Evolutionary conservation across 805 yeast species (phyloP).

Genomic region (Saccharomycopsis sp.): DNA sequence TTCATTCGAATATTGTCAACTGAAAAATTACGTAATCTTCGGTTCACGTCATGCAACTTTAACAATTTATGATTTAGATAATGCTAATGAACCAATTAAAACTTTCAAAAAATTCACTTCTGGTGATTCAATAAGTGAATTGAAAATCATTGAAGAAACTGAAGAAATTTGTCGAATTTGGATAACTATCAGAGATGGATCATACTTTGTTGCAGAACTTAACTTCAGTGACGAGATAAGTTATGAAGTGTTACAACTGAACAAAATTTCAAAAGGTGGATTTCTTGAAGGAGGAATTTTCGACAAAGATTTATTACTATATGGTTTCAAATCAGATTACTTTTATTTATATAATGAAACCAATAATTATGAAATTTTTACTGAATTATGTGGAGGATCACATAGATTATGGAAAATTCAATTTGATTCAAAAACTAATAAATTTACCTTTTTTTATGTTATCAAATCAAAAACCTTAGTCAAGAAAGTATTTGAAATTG

Average conservation of each 20-base stretch:
- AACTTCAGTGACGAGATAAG: not conserved
- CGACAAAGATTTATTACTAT: slow-evolving; percentile 41
- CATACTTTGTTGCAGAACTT: slow-evolving; percentile 28
- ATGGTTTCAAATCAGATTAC: slow-evolving; percentile 73
- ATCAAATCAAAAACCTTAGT: slow-evolving; percentile 2
- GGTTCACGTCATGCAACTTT: slow-evolving; percentile 69
- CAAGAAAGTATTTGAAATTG: not conserved
- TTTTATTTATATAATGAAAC: slow-evolving; percentile 82
- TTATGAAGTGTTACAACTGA: slow-evolving; percentile 42
- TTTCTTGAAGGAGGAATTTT: slow-evolving; percentile 50
- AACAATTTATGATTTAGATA: slow-evolving; percentile 38
- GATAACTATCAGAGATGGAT: slow-evolving; percentile 59
- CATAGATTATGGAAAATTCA: slow-evolving; percentile 72
- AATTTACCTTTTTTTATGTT: slow-evolving; percentile 1
- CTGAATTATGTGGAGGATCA: slow-evolving; percentile 81
- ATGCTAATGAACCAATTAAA: slow-evolving; percentile 17
- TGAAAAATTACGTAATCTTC: slow-evolving; percentile 35
- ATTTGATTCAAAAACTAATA: slow-evolving; percentile 32
- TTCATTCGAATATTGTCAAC: slow-evolving; percentile 35
- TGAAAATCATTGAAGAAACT: slow-evolving; percentile 27
- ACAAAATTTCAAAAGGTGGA: slow-evolving; percentile 56
- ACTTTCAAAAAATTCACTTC: slow-evolving; percentile 43
- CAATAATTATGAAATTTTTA: slow-evolving; percentile 54
- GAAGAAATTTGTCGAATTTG: slow-evolving; percentile 14
- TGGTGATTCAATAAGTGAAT: slow-evolving; percentile 62